Percentiles rank a stretch among this genome's conserved stretches.
These are phyloP conservation scores for Rubia peregrina DNA, from an alignment of 305 asterid species.

Conservation along the genomic window DNA sequence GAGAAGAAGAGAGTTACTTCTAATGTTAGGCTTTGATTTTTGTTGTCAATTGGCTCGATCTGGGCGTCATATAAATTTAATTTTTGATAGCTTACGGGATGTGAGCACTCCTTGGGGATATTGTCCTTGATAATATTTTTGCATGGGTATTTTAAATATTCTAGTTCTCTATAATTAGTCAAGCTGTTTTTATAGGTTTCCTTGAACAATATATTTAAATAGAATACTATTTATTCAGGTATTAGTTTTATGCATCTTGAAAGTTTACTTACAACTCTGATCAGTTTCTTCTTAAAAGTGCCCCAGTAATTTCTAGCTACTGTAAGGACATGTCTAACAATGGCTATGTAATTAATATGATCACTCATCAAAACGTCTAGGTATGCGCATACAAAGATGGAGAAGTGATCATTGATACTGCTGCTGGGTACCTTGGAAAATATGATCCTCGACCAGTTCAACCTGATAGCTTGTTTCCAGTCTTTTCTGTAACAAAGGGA, in stretches of 20 bases:
- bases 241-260: background rate
- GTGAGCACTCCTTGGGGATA: background rate
- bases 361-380: conserved; percentile 27
- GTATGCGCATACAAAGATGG: conserved; percentile 99
- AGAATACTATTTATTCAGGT: too few species aligned
- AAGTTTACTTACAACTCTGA: background rate
- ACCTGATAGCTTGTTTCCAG: conserved; percentile 94
- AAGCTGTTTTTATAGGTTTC: background rate
- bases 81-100: background rate
- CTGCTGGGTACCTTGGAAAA: conserved; percentile 98
- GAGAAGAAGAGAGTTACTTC: background rate
- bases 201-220: background rate
- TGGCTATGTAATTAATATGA: background rate
- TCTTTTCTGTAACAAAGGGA: conserved; percentile 90
- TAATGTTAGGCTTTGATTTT: background rate
- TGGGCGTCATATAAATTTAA: background rate
- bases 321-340: background rate
- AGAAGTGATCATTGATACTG: conserved; percentile 89
- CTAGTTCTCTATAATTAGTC: background rate
- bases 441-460: conserved; percentile 98
- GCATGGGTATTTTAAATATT: background rate
- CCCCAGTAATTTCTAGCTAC: background rate
- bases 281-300: background rate
- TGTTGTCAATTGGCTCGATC: background rate
- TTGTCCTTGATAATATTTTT: background rate